Percentiles rank a stretch among this genome's conserved stretches.
Evolutionary conservation across 2,329 filamentous ascomycete species (phyloP).

Genomic region (Rutstroemia sp.): DNA sequence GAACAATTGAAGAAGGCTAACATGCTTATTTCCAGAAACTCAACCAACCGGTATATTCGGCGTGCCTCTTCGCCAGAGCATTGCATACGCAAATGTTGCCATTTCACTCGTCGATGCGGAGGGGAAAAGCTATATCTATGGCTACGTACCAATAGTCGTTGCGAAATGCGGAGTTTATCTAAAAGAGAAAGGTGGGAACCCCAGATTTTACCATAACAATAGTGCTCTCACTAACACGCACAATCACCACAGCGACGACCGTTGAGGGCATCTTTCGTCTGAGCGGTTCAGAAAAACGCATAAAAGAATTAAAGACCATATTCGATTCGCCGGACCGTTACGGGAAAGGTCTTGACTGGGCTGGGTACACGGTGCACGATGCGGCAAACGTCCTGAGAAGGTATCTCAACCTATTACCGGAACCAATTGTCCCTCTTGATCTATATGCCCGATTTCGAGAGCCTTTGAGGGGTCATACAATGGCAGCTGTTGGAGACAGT

Average conservation of each 20-base stretch:
- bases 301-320: constrained; percentile 86
- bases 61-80: constrained; percentile 85
- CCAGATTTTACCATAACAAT: not conserved
- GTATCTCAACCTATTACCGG: constrained; percentile 92
- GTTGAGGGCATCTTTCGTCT: constrained; percentile 95
- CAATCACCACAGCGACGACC: constrained; percentile 63
- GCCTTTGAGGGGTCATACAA: constrained; percentile 61
- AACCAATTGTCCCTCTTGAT: constrained; percentile 91
- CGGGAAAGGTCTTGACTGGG: constrained; percentile 94
- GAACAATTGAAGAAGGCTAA: constrained; percentile 17
- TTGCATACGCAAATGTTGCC: constrained; percentile 95
- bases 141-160: constrained; percentile 96
- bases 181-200: constrained; percentile 83
- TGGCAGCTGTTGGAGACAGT: constrained; percentile 62
- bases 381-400: constrained; percentile 92
- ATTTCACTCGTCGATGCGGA: constrained; percentile 92
- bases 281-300: constrained; percentile 93
- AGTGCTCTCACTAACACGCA: constrained; percentile 7
- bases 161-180: constrained; percentile 96
- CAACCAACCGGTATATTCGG: constrained; percentile 78
- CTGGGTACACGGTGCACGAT: constrained; percentile 96
- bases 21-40: constrained; percentile 16
- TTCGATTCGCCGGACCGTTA: constrained; percentile 95
- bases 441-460: constrained; percentile 88
- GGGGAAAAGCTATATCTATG: constrained; percentile 94